Evolutionary conservation across 148 eudicot genomes (phyloP).

Genomic region (Gaultheria prostrata): DNA sequence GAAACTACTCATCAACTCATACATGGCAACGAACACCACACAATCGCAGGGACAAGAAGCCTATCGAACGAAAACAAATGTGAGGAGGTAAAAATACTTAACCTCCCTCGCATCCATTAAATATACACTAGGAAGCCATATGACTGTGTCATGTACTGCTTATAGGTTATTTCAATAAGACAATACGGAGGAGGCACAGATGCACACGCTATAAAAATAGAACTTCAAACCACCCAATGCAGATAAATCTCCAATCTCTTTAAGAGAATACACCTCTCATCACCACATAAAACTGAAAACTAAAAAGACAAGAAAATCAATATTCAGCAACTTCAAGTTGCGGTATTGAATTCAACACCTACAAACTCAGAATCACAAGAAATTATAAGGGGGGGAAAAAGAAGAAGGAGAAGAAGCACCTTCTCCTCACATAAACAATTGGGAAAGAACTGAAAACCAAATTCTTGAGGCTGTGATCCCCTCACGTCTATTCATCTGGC

Average conservation of each 20-base stretch:
- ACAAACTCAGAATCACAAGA: constrained; percentile 6
- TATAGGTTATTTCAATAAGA: too few relatives aligned
- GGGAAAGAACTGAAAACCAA: constrained; percentile 33
- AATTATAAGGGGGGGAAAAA: neutral
- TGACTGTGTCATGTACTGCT: too few relatives aligned
- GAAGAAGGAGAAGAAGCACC: constrained; percentile 16
- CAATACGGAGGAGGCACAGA: too few relatives aligned
- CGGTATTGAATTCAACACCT: neutral
- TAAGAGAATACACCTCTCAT: constrained; percentile 5
- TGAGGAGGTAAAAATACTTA: neutral
- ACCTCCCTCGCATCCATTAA: neutral
- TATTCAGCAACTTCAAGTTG: constrained; percentile 12
- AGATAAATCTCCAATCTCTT: neutral
- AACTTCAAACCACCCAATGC: neutral
- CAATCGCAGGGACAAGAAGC: neutral
- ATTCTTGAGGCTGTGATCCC: constrained; percentile 18
- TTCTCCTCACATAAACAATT: constrained; percentile 34
- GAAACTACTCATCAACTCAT: too few relatives aligned
- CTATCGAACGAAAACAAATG: neutral
- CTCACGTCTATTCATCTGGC: constrained; percentile 42
- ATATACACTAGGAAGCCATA: neutral
- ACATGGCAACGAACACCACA: too few relatives aligned
- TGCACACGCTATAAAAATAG: neutral
- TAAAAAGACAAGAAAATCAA: constrained; percentile 1
- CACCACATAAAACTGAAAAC: constrained; percentile 6